Conservation (phyloP, 495 filamentous ascomycete genomes). For the Aspergillus conjunctus region DNA sequence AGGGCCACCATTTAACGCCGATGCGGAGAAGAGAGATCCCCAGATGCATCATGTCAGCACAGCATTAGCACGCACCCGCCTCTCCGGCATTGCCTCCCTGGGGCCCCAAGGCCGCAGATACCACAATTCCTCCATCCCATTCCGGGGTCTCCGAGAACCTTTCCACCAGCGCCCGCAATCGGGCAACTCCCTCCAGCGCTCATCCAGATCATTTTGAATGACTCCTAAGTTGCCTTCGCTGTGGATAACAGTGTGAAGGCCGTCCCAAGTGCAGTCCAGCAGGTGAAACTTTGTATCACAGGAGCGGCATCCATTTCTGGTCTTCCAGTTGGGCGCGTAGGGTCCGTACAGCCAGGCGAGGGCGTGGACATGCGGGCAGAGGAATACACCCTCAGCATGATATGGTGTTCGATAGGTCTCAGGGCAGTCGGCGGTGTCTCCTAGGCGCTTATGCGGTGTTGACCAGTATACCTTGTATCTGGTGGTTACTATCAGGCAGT, state of each 20-base stretch:
- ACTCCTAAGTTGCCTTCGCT: conserved; percentile 10
- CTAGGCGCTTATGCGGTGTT: neutral
- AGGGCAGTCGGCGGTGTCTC: neutral
- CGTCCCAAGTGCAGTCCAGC: neutral
- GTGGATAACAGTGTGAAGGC: conserved; percentile 10
- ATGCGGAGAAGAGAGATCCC: too few relatives aligned
- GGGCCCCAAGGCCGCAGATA: too few relatives aligned
- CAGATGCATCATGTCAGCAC: too few relatives aligned
- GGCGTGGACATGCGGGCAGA: conserved; percentile 13
- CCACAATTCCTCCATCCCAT: neutral
- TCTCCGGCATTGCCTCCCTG: too few relatives aligned
- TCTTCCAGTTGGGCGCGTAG: neutral
- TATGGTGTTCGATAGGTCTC: conserved; percentile 1
- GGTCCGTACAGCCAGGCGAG: conserved; percentile 3
- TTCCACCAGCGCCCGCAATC: neutral
- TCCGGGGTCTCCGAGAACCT: neutral
- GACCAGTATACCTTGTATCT: conserved; percentile 4
- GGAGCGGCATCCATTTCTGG: neutral
- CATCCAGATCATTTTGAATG: too few relatives aligned
- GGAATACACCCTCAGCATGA: conserved; percentile 1
- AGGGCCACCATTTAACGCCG: too few relatives aligned
- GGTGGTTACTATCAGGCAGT: neutral
- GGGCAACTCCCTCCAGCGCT: too few relatives aligned
- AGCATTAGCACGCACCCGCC: too few relatives aligned
- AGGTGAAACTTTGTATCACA: conserved; percentile 6